Conservation (phyloP, 78 protist genomes). For the Capsaspora owczarzaki region DNA sequence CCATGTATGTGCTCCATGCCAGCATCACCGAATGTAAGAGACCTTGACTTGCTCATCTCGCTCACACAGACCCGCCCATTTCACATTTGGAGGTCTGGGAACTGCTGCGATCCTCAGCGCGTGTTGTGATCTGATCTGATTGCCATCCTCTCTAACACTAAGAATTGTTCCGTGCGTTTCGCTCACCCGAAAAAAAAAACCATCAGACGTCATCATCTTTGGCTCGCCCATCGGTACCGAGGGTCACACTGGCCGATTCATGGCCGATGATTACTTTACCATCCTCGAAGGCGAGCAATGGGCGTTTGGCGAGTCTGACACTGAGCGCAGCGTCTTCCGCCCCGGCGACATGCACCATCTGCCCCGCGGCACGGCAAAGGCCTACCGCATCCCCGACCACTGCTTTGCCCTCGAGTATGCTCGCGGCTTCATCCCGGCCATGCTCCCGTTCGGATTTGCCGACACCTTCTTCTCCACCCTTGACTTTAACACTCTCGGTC, state of each 20-base stretch:
- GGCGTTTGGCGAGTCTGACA: neutral
- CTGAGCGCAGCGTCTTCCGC: neutral
- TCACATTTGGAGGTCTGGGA: neutral
- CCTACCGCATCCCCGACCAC: conserved; percentile 10
- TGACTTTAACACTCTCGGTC: conserved; percentile 1
- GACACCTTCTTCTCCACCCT: conserved; percentile 24
- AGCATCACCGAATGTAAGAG: neutral
- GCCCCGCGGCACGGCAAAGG: neutral
- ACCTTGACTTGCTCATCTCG: neutral
- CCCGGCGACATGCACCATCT: conserved; percentile 30
- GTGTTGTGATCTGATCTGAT: neutral
- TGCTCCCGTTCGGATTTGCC: conserved; percentile 32
- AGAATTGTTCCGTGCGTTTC: too few relatives aligned
- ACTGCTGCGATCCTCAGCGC: too few relatives aligned
- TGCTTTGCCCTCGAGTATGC: conserved; percentile 42
- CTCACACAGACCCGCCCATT: neutral
- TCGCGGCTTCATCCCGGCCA: conserved; percentile 21
- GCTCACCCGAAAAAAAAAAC: too few relatives aligned
- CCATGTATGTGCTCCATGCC: neutral
- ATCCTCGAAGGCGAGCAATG: conserved; percentile 28
- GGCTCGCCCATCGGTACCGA: conserved; percentile 33
- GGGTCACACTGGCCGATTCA: conserved; percentile 38
- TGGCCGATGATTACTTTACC: conserved; percentile 31
- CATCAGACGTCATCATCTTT: conserved; percentile 35
- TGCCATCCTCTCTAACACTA: conserved; percentile 6